Conservation (phyloP, 208 protist genomes). For the Trypanosoma boissoni region DNA sequence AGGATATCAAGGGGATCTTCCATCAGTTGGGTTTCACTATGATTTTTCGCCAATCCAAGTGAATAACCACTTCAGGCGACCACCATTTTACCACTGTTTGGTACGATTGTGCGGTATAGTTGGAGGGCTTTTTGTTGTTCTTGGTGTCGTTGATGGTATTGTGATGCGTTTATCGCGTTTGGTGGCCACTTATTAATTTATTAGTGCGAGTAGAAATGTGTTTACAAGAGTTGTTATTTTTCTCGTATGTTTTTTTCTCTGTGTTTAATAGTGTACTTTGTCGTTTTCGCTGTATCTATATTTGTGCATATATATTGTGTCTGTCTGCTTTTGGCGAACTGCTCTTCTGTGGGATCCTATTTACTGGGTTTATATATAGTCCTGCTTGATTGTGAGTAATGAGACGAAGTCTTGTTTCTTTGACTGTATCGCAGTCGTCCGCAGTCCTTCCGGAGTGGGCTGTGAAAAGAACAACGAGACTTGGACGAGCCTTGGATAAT, state of each 20-base stretch:
- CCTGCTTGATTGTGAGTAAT: neutral
- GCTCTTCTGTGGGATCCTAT: neutral
- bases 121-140: conserved; percentile 83
- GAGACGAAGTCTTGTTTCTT: conserved; percentile 14
- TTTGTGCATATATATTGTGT: no score
- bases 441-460: conserved; percentile 70
- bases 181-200: neutral
- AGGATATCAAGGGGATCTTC: conserved; percentile 31
- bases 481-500: conserved; percentile 31
- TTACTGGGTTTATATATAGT: conserved; percentile 16
- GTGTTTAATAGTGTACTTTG: conserved; percentile 3
- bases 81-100: conserved; percentile 65
- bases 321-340: conserved; percentile 2
- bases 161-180: conserved; percentile 28
- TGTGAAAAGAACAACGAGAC: conserved; percentile 26
- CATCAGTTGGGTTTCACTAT: conserved; percentile 51
- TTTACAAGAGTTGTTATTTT: neutral
- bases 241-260: conserved; percentile 10
- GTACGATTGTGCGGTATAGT: conserved; percentile 84
- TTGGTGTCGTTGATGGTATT: conserved; percentile 63
- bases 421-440: conserved; percentile 31
- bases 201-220: neutral
- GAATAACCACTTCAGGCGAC: conserved; percentile 67
- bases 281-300: conserved; percentile 7
- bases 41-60: conserved; percentile 71